Evolutionary conservation across 352 stramenopile species (phyloP).

Genomic region (Pythium aristosporum): DNA sequence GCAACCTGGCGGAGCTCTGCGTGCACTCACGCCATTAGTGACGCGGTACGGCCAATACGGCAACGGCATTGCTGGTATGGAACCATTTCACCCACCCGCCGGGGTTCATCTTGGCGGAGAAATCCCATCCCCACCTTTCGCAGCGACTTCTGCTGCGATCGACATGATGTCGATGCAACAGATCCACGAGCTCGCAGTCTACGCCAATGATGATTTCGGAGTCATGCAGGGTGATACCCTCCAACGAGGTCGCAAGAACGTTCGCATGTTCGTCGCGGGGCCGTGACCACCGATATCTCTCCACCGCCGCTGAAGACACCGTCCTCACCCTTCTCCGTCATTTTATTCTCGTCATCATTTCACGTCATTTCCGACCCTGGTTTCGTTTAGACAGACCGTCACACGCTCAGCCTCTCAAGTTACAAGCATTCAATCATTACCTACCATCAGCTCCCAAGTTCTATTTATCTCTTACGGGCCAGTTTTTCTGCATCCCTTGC

Average conservation of each 20-base stretch:
- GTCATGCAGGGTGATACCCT: constrained; percentile 5
- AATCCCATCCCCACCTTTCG: constrained; percentile 21
- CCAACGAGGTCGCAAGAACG: constrained; percentile 1
- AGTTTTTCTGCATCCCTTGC: no score
- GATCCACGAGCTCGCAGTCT: constrained; percentile 13
- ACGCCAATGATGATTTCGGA: constrained; percentile 17
- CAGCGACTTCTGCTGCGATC: constrained; percentile 12
- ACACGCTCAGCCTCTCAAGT: no score
- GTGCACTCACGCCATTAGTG: not conserved
- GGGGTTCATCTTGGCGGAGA: constrained; percentile 7
- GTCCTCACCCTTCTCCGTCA: no score
- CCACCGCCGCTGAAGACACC: no score
- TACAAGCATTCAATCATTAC: no score
- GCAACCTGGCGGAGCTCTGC: not conserved
- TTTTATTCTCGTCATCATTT: no score
- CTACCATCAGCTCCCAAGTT: no score
- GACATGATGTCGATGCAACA: not conserved
- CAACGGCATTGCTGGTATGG: not conserved
- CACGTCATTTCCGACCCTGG: no score
- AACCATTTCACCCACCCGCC: not conserved
- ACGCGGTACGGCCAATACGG: not conserved
- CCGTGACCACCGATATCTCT: no score
- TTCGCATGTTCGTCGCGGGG: no score
- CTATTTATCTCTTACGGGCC: no score
- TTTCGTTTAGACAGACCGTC: no score